Percentiles rank a stretch among this genome's conserved stretches.
Conservation (phyloP, 2,329 filamentous ascomycete species). For the Macrophomina phaseolina region DNA sequence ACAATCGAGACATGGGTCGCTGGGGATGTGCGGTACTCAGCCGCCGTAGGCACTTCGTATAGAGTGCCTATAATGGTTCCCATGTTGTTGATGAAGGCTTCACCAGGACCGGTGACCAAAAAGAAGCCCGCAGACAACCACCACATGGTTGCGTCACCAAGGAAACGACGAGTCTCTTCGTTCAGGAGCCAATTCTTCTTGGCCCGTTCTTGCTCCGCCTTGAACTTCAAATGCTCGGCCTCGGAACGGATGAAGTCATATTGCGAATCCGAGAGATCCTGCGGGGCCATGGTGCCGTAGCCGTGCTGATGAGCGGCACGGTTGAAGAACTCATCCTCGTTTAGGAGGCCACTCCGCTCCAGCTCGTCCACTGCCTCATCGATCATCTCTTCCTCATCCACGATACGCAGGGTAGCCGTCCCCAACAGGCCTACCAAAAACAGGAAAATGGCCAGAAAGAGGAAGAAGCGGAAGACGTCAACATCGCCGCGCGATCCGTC, state of each 20-base stretch:
- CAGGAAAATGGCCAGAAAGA: slow-evolving; percentile 80
- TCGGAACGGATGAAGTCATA: slow-evolving; percentile 53
- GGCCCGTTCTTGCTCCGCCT: slow-evolving; percentile 61
- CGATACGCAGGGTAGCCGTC: slow-evolving; percentile 73
- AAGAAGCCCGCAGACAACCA: slow-evolving; percentile 89
- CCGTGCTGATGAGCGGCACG: slow-evolving; percentile 59
- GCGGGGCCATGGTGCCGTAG: slow-evolving; percentile 67
- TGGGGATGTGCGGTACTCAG: slow-evolving; percentile 61
- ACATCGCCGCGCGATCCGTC: slow-evolving; percentile 67
- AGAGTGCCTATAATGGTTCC: slow-evolving; percentile 92
- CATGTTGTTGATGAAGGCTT: slow-evolving; percentile 97
- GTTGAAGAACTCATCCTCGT: slow-evolving; percentile 75
- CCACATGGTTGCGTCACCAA: slow-evolving; percentile 95
- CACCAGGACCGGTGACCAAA: slow-evolving; percentile 90
- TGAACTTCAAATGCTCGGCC: slow-evolving; percentile 52
- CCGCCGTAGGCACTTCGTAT: slow-evolving; percentile 65
- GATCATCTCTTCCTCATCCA: slow-evolving; percentile 86
- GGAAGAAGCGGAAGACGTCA: slow-evolving; percentile 83
- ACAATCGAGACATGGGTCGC: slow-evolving; percentile 93
- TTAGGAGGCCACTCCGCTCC: slow-evolving; percentile 84
- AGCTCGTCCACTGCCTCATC: slow-evolving; percentile 88
- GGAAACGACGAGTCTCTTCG: slow-evolving; percentile 83
- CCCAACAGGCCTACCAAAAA: slow-evolving; percentile 74
- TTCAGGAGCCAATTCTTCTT: slow-evolving; percentile 94
- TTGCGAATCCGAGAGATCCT: slow-evolving; percentile 53